phyloP scores from a whole-genome alignment of 768 basidiomycete genomes.

The Cystofilobasidium bisporidii region DNA sequence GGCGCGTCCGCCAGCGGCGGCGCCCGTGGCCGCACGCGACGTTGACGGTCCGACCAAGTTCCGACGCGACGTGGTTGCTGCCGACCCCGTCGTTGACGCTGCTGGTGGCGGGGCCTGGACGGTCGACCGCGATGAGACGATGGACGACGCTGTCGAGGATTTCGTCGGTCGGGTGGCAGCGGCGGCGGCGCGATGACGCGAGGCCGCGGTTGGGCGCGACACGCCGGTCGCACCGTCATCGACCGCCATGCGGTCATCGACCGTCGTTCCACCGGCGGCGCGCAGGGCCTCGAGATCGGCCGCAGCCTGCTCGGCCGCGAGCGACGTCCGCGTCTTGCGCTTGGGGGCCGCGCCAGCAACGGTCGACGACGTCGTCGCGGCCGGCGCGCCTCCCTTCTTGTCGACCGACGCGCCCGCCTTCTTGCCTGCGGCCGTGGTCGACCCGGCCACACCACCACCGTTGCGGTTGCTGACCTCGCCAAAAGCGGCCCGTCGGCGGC shows the following conservation, averaged over 20 bases:
- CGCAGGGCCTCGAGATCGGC: conserved; percentile 8
- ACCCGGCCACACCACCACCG: conserved; percentile 4
- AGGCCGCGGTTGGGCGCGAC: background rate
- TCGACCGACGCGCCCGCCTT: conserved; percentile 7
- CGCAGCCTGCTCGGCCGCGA: conserved; percentile 24
- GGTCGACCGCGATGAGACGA: conserved; percentile 4
- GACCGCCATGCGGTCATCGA: background rate
- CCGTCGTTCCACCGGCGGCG: background rate
- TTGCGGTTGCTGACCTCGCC: conserved; percentile 53
- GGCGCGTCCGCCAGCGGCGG: no score
- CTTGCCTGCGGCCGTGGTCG: conserved; percentile 19
- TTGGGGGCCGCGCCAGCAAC: background rate
- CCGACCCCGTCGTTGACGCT: background rate
- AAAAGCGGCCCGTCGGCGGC: conserved; percentile 66
- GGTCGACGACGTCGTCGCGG: background rate
- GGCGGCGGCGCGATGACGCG: conserved; percentile 4
- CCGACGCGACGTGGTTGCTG: conserved; percentile 4
- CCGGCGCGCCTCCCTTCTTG: no score
- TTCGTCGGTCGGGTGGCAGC: background rate
- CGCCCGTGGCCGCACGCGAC: background rate
- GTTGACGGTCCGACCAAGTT: background rate
- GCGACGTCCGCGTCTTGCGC: conserved; percentile 23
- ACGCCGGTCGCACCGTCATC: background rate
- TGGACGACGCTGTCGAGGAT: background rate
- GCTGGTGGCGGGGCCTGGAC: background rate